phyloP scores from a whole-genome alignment of 2,329 filamentous ascomycete species.

The Samsoniella hepiali region DNA sequence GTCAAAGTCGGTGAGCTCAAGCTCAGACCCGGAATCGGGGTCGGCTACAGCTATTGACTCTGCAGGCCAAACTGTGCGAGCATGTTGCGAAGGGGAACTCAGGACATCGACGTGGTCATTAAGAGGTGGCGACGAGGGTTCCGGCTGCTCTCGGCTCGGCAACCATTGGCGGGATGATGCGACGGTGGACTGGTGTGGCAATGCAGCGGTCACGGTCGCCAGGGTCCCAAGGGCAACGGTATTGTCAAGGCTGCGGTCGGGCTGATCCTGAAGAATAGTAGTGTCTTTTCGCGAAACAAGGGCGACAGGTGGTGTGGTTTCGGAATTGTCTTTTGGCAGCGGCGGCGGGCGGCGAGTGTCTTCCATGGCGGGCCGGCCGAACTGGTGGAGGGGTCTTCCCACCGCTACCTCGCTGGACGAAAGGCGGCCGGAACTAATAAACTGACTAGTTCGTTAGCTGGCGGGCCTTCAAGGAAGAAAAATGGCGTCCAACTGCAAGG shows the following conservation, averaged over 20 bases:
- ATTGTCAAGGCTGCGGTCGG: slow-evolving; percentile 3
- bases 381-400: slow-evolving; percentile 11
- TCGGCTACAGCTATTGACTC: slow-evolving; percentile 15
- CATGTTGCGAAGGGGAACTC: slow-evolving; percentile 17
- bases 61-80: slow-evolving; percentile 15
- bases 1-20: slow-evolving; percentile 18
- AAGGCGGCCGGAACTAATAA: slow-evolving; percentile 3
- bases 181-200: slow-evolving; percentile 12
- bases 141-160: background rate
- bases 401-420: slow-evolving; percentile 8
- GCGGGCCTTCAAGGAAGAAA: slow-evolving; percentile 4
- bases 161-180: slow-evolving; percentile 7
- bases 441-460: slow-evolving; percentile 4
- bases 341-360: slow-evolving; percentile 5
- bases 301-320: slow-evolving; percentile 7
- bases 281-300: slow-evolving; percentile 14
- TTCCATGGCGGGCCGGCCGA: slow-evolving; percentile 12
- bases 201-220: slow-evolving; percentile 4
- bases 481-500: slow-evolving; percentile 11
- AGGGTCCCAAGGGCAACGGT: slow-evolving; percentile 8
- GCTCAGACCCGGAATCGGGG: slow-evolving; percentile 15
- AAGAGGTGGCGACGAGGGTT: background rate
- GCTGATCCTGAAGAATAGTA: background rate
- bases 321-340: slow-evolving; percentile 9
- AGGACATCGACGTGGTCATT: background rate